Conservation (phyloP, 495 filamentous ascomycete genomes). For the Pyronema omphalodes region DNA sequence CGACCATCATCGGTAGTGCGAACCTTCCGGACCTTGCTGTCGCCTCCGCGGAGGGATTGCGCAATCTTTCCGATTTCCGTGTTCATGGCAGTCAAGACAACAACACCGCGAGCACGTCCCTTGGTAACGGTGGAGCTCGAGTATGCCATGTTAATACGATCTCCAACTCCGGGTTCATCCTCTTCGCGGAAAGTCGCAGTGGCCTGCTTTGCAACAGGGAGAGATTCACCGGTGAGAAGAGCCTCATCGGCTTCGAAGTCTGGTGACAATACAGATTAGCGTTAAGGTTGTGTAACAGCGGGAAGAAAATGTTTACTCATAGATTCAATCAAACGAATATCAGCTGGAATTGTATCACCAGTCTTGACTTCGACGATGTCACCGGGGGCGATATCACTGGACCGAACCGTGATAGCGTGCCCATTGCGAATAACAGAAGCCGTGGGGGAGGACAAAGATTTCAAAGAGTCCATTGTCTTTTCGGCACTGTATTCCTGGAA, state of each 20-base stretch:
- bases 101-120: conserved; percentile 31
- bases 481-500: conserved; percentile 54
- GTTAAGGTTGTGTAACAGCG: conserved; percentile 28
- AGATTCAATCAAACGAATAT: conserved; percentile 52
- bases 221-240: conserved; percentile 32
- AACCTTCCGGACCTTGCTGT: conserved; percentile 32
- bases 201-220: conserved; percentile 28
- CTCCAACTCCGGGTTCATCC: conserved; percentile 27
- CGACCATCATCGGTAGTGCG: conserved; percentile 39
- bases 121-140: conserved; percentile 34
- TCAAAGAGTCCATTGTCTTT: conserved; percentile 58
- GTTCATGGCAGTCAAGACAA: conserved; percentile 29
- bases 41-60: conserved; percentile 27
- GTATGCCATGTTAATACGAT: conserved; percentile 32
- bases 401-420: conserved; percentile 42
- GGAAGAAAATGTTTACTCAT: conserved; percentile 31
- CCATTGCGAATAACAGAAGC: conserved; percentile 62
- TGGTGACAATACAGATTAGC: conserved; percentile 32
- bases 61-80: conserved; percentile 35
- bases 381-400: conserved; percentile 59
- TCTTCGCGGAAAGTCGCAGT: conserved; percentile 24
- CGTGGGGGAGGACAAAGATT: conserved; percentile 49
- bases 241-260: conserved; percentile 35
- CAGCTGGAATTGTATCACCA: conserved; percentile 68
- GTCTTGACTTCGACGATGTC: conserved; percentile 66